Conservation (phyloP, 768 basidiomycete species). For the Suillus luteus region DNA sequence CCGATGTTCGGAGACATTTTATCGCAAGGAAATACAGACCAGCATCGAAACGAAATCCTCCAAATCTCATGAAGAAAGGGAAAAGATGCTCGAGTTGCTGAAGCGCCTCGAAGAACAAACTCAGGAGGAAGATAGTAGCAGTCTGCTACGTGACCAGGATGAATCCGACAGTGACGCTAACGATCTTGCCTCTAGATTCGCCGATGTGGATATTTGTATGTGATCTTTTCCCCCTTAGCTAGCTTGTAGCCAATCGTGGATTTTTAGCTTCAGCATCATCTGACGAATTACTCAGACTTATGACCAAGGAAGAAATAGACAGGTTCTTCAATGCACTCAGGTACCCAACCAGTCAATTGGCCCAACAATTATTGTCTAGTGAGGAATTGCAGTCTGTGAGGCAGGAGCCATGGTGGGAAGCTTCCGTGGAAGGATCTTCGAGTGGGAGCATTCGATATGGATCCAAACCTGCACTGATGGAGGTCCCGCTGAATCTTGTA, state of each 20-base stretch:
- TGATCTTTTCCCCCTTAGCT: neutral
- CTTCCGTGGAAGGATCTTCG: conserved; percentile 15
- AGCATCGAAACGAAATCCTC: conserved; percentile 61
- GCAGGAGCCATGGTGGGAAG: conserved; percentile 77
- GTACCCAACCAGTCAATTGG: conserved; percentile 63
- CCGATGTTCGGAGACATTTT: conserved; percentile 82
- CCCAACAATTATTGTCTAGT: conserved; percentile 59
- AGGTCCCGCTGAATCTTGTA: conserved; percentile 47
- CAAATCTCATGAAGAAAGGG: conserved; percentile 56
- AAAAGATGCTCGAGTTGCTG: conserved; percentile 68
- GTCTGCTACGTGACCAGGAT: conserved; percentile 32
- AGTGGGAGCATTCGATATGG: conserved; percentile 34
- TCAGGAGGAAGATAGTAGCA: conserved; percentile 37
- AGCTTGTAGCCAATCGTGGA: neutral
- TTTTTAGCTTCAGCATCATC: conserved; percentile 53
- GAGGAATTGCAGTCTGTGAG: conserved; percentile 53
- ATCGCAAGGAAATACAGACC: conserved; percentile 69
- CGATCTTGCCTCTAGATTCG: conserved; percentile 53
- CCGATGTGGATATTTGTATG: conserved; percentile 64
- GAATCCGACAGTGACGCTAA: conserved; percentile 42
- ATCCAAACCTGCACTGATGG: conserved; percentile 44
- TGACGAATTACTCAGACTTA: conserved; percentile 59
- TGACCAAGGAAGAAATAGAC: conserved; percentile 59
- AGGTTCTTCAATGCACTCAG: conserved; percentile 60
- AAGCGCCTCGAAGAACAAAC: conserved; percentile 71